Conservation (phyloP, 2,329 filamentous ascomycete genomes). For the Parastagonospora avenae region DNA sequence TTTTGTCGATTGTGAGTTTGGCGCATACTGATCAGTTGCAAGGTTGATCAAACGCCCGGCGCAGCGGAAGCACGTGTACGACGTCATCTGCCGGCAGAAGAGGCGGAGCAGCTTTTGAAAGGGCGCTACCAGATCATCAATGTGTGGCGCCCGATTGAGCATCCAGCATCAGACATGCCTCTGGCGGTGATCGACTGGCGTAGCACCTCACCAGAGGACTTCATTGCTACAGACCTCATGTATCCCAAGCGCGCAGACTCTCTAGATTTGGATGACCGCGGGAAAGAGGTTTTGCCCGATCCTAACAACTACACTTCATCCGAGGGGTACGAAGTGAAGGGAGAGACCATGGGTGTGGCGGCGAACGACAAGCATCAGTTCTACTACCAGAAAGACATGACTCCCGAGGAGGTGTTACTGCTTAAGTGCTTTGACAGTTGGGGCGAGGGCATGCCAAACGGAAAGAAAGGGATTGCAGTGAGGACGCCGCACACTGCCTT, state of each 20-base stretch:
- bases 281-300: constrained; percentile 63
- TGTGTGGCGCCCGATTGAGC: constrained; percentile 70
- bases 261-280: constrained; percentile 59
- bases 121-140: constrained; percentile 71
- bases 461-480: constrained; percentile 48
- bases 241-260: constrained; percentile 56
- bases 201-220: constrained; percentile 61
- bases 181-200: constrained; percentile 71
- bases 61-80: constrained; percentile 67
- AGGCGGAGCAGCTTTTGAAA: constrained; percentile 62
- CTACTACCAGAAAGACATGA: constrained; percentile 72
- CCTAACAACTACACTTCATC: constrained; percentile 53
- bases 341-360: constrained; percentile 66
- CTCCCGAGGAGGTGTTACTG: constrained; percentile 59
- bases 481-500: constrained; percentile 71
- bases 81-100: constrained; percentile 61
- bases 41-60: constrained; percentile 68
- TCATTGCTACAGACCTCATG: constrained; percentile 65
- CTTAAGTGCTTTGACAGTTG: constrained; percentile 57
- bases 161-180: constrained; percentile 68
- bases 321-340: constrained; percentile 65
- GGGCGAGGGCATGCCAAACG: constrained; percentile 50
- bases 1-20: too few species aligned
- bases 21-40: neutral
- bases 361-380: constrained; percentile 65